These are phyloP conservation scores for Fusarium dimerum DNA, from an alignment of 2,329 filamentous ascomycete species.

Conservation along the genomic window DNA sequence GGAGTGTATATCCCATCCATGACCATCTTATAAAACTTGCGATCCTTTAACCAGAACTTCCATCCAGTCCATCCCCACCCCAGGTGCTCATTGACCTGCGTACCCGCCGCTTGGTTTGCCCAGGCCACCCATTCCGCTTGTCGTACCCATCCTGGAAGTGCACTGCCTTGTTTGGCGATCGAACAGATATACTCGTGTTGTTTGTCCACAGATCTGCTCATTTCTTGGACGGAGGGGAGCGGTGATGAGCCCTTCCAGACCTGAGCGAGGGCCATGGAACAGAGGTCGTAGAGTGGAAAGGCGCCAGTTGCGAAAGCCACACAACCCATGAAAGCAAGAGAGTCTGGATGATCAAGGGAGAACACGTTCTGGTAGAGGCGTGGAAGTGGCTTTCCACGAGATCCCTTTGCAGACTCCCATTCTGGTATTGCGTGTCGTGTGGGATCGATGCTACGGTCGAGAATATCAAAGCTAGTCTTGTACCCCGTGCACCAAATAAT, in stretches of 20 bases:
- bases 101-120: slow-evolving; percentile 44
- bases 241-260: slow-evolving; percentile 41
- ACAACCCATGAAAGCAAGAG: slow-evolving; percentile 45
- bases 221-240: slow-evolving; percentile 38
- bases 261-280: slow-evolving; percentile 44
- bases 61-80: slow-evolving; percentile 43
- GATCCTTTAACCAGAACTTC: slow-evolving; percentile 43
- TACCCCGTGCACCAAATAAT: slow-evolving; percentile 41
- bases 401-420: slow-evolving; percentile 28
- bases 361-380: slow-evolving; percentile 47
- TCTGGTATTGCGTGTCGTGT: slow-evolving; percentile 23
- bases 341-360: slow-evolving; percentile 43
- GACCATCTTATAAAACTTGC: slow-evolving; percentile 38
- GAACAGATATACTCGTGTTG: slow-evolving; percentile 36
- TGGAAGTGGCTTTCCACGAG: slow-evolving; percentile 32
- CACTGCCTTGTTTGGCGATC: slow-evolving; percentile 29
- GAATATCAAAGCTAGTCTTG: slow-evolving; percentile 30
- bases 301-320: slow-evolving; percentile 36
- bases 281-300: slow-evolving; percentile 43
- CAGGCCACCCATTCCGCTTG: slow-evolving; percentile 40
- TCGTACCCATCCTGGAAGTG: slow-evolving; percentile 29
- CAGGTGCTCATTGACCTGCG: slow-evolving; percentile 40
- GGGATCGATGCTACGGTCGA: slow-evolving; percentile 30
- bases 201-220: slow-evolving; percentile 37
- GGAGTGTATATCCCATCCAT: slow-evolving; percentile 43